Evolutionary conservation across 106 monocot genomes (phyloP), one percentile per base, ranked within the genome.

Genomic region (Acanthochlamys bracteata): DNA sequence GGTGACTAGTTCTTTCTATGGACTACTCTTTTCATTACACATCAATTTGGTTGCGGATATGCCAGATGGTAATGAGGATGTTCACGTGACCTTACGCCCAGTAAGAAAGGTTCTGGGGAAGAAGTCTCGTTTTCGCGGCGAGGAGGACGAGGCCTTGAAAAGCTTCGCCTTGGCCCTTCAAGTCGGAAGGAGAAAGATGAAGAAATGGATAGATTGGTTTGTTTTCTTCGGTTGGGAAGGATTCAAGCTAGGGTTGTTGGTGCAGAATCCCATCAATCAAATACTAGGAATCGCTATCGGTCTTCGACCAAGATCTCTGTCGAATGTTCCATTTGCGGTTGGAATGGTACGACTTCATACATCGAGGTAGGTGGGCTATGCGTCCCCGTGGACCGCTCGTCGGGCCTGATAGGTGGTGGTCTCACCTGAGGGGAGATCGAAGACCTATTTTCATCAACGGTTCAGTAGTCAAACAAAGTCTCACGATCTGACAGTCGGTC

Each of bases 1-100:
- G 49, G 49, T 49, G 49, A 49, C 49, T 49, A 49, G 49, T 49
- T 49, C 49, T 49, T 49, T 49, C 49, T 49, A 49, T 49, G 49
- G 49, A 45, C 49, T 49, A 49, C 49, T 49, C 49, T 49, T 49
- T 49, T 49, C 49, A 49, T 49, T 49, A 49, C 49, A 49, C 49
- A 49, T 49, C 49, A 49, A 49, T 49, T 49, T 49, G 49, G 49
- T 49, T 49, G 49, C 49, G 49, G 49, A 49, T 49, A 49, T 49
- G 49, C 49, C 49, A 49, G 49, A 49, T 49, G 49, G 49, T 49
- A 49, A 49, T 49, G 49, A 49, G 49, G 49, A 49, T 49, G 49
- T 49, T 49, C 49, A 49, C 49, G 49, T 49, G 49, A 49, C 49
- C 49, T 49, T 49, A 49, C 49, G 49, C 49, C 49, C 49, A 49